Base-by-base conservation (phyloP, 805 yeast species). In the Ogataea glucozyma region DNA sequence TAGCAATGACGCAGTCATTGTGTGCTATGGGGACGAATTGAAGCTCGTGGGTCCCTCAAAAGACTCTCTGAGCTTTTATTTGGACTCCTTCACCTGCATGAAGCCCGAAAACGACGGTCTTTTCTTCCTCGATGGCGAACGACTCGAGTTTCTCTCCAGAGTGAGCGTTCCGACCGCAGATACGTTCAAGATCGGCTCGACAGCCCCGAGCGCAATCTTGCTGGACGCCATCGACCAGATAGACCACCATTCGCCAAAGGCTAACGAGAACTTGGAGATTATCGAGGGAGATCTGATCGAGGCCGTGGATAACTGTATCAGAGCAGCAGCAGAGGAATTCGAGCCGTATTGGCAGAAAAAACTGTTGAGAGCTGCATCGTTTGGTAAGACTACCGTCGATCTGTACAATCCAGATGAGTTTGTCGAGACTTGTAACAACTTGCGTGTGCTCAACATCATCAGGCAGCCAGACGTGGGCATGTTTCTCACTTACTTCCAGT, bases 131-230 rank as follows among this genome's bases (percentile, higher is more conserved):
- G 79, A 88, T 0, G 56, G 66, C 3, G 72, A 71, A 7, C 72
- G 75, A 31, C 67, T 85, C 12, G 83, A 83, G 47, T 77, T 85
- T 41, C 58, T 89, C 8, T 67, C 82, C 6, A 73, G 82, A 48
- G 95, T 93, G 0, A 71, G 78, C 0, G 66, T 67, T 2, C 61
- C 69, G 0, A 77, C 85, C 0, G 72, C 75, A 3, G 79, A 81
- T 27, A 73, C 87, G 6, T 88, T 88, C 62, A 78, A 77, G 55
- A 78, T 90, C 36, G 99, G 98, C 0, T 88, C 97, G 0, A 75
- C 87, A 0, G 75, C 86, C 24, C 85, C 97, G 1, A 75, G 93
- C 23, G 88, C 96, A 2, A 83, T 91, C 18, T 66, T 93, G 24
- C 65, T 88, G 7, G 97, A 90, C 63, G 85, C 96, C 7, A 73